phyloP scores from a whole-genome alignment of 2,329 filamentous ascomycete genomes.

The Epichloe baconii region DNA sequence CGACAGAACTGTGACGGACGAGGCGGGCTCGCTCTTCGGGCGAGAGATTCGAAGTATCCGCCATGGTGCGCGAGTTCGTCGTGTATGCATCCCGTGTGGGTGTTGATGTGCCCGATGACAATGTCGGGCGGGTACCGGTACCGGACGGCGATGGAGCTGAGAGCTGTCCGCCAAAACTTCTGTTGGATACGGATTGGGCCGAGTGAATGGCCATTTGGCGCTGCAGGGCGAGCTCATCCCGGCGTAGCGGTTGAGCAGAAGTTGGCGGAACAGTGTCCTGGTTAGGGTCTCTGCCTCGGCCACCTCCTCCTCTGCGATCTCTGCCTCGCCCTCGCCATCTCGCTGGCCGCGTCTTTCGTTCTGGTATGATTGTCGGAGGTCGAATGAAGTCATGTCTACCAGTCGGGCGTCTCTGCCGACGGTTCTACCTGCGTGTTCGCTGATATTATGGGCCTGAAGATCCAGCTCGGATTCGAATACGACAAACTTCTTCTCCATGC shows the following conservation, averaged over 20 bases:
- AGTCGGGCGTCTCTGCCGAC: constrained; percentile 68
- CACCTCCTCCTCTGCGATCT: constrained; percentile 28
- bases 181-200: constrained; percentile 63
- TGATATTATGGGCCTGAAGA: constrained; percentile 82
- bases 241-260: constrained; percentile 64
- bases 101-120: not conserved
- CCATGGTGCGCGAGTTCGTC: constrained; percentile 39
- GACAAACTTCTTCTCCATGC: constrained; percentile 92
- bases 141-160: constrained; percentile 28
- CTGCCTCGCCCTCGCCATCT: constrained; percentile 27
- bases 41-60: constrained; percentile 40
- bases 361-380: constrained; percentile 62
- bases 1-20: constrained; percentile 69
- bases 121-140: constrained; percentile 8
- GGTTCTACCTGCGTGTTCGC: constrained; percentile 76
- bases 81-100: constrained; percentile 21
- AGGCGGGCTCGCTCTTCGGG: constrained; percentile 72
- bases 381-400: constrained; percentile 80
- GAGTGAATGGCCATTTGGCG: constrained; percentile 84
- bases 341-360: constrained; percentile 29
- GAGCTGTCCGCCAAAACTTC: constrained; percentile 76
- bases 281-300: constrained; percentile 73
- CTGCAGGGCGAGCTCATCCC: constrained; percentile 86
- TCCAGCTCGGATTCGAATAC: constrained; percentile 94
- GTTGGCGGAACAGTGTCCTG: constrained; percentile 64